Evolutionary conservation across 2,329 filamentous ascomycete species (phyloP).

Genomic region (Didymella arachidicola): DNA sequence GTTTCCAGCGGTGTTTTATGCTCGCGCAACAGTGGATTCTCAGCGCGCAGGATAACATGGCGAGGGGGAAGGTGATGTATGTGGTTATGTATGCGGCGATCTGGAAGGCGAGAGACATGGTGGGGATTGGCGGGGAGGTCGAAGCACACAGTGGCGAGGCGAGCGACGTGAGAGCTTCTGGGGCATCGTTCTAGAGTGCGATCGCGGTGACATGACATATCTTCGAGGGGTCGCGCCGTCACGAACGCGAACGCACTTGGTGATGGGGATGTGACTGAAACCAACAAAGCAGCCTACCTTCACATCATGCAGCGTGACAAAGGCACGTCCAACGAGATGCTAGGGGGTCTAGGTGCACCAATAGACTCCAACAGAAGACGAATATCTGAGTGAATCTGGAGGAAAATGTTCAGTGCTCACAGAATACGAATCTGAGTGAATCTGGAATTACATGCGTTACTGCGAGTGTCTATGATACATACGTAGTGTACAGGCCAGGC

Average conservation of each 20-base stretch:
- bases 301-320: background rate
- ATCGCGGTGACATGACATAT: background rate
- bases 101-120: constrained; percentile 12
- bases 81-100: constrained; percentile 7
- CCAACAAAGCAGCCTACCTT: background rate
- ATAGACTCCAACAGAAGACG: too few relatives aligned
- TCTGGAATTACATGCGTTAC: too few relatives aligned
- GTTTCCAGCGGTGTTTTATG: constrained; percentile 10
- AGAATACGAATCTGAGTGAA: too few relatives aligned
- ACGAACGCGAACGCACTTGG: constrained; percentile 1
- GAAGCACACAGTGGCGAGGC: background rate
- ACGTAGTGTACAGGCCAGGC: background rate
- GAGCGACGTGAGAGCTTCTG: background rate
- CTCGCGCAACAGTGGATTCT: constrained; percentile 9
- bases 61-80: constrained; percentile 7
- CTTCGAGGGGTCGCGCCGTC: background rate
- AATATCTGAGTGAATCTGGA: too few relatives aligned
- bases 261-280: background rate
- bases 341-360: background rate
- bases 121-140: background rate
- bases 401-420: too few relatives aligned
- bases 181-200: too few relatives aligned
- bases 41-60: constrained; percentile 9
- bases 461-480: background rate
- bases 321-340: background rate